Conservation (phyloP, 176 grass and related monocot species). For the Bromus sterilis region DNA sequence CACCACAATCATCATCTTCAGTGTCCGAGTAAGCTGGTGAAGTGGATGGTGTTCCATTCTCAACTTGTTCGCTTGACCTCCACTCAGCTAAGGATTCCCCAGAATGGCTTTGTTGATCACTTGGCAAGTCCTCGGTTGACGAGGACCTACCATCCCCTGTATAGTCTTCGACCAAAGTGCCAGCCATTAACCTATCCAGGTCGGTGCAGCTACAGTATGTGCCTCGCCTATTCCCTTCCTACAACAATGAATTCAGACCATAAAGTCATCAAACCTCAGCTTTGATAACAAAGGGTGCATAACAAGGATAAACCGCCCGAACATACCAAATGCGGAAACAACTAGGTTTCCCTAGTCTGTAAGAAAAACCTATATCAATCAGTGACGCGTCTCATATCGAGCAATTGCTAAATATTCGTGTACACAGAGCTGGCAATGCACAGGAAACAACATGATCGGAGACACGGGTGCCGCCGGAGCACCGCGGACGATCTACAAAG, state of each 20-base stretch:
- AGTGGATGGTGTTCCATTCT: constrained; percentile 86
- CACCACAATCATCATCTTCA: constrained; percentile 85
- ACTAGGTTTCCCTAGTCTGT: not conserved
- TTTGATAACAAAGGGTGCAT: not conserved
- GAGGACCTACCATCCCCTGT: constrained; percentile 32
- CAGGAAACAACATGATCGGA: not conserved
- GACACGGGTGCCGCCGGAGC: not conserved
- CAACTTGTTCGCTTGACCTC: constrained; percentile 80
- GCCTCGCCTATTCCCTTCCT: constrained; percentile 10
- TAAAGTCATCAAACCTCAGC: not conserved
- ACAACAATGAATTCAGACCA: not conserved
- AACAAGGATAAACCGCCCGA: not conserved
- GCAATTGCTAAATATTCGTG: not conserved
- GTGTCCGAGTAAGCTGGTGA: constrained; percentile 76
- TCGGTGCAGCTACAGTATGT: not conserved
- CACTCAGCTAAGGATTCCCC: constrained; percentile 71
- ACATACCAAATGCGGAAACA: not conserved
- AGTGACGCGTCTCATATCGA: not conserved
- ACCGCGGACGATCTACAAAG: not conserved
- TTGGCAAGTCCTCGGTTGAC: constrained; percentile 49
- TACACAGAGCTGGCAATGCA: not conserved
- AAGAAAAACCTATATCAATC: not conserved
- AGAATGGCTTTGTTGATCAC: constrained; percentile 59
- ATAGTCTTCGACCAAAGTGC: constrained; percentile 47
- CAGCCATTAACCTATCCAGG: constrained; percentile 36